Evolutionary conservation across 192 early-diverging fungal species (phyloP), one percentile per base, ranked within the genome.

Genomic region (Coemansia sp.): DNA sequence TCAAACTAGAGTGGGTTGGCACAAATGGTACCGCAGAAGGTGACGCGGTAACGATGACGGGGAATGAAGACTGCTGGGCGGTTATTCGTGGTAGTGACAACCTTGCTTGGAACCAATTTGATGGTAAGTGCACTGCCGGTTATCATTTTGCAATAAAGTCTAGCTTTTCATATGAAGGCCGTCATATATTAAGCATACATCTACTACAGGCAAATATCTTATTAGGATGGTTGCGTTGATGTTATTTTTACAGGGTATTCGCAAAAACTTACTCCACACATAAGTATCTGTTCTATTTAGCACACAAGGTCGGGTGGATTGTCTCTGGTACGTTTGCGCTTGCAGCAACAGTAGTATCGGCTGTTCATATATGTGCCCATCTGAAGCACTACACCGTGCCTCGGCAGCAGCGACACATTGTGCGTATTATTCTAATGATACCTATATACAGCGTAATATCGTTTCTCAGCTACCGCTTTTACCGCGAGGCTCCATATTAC

Each of bases 341-440:
- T 22, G 70, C 71, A 3, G 82, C 87, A 0, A 83, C 80, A 19
- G 51, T 86, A 11, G 71, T 87, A 55, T 83, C 86, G 55, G 72
- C 71, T 24, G 21, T 82, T 9, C 80, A 86, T 21, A 74, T 88
- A 14, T 67, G 74, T 23, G 71, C 61, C 51, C 87, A 88, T 72
- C 77, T 85, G 19, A 77, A 75, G 64, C 68, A 86, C 72, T 88
- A 88, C 64, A 84, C 66, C 11, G 76, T 84, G 29, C 91, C 91
- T 9, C 57, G 82, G n/a, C 84, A 90, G 57, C 91, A 92, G 71
- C 85, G 89, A n/a, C 87, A 87, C 57, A 89, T 92, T 27, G 88
- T 92, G 55, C 87, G 91, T 51, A 89, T 92, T 33, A 71, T 90
- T 22, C 79, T 92, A 24, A 85, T 93, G 73, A 87, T 90, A 58